Evolutionary conservation across 2,329 filamentous ascomycete genomes (phyloP), one percentile per base, ranked within the genome.

Genomic region (Dissoconium aciculare): DNA sequence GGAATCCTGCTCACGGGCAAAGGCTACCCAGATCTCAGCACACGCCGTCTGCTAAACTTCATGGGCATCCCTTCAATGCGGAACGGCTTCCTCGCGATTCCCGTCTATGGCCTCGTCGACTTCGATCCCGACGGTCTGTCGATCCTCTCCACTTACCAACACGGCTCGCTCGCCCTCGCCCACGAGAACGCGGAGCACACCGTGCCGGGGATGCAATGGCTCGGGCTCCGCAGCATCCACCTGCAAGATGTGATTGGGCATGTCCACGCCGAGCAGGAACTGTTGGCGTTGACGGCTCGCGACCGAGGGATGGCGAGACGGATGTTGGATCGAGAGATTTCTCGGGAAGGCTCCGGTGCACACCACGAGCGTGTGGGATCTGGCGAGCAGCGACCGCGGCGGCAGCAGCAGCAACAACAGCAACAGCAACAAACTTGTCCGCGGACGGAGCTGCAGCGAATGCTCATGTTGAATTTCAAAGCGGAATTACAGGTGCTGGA

Each of bases 21-120:
- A 60, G 82, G 82, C 2, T 89, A 83, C 46, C 80, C 82, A 0
- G 82, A 89, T 43, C 58, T 87, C 28, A 64, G 67, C 1, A 83
- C 79, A 0, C 63, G 78, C 5, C 63, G 64, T 11, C 74, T 87
- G 31, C 56, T 87, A 1, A 62, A 64, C 25, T 50, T 60, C 9
- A 32, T 83, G 1, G 62, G 67, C 21, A 50, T 43, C 0, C 52
- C 51, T 5, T 58, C 56, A 12, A 66, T 68, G 0, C 47, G 53
- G 1, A 52, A 78, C 13, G 43, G 41, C 21, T 52, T 52, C 17
- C 31, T 42, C 4, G 41, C 52, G 5, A 54, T 59, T 10, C 67
- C 70, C 2, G 67, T 81, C 5, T 64, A 71, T 31, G 69, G 64
- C 0, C 57, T 89, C 0, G 66, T 80, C 2, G 82, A 91, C 45